phyloP scores from a whole-genome alignment of 176 grass and related monocot genomes.

The Aegilops longissima region DNA sequence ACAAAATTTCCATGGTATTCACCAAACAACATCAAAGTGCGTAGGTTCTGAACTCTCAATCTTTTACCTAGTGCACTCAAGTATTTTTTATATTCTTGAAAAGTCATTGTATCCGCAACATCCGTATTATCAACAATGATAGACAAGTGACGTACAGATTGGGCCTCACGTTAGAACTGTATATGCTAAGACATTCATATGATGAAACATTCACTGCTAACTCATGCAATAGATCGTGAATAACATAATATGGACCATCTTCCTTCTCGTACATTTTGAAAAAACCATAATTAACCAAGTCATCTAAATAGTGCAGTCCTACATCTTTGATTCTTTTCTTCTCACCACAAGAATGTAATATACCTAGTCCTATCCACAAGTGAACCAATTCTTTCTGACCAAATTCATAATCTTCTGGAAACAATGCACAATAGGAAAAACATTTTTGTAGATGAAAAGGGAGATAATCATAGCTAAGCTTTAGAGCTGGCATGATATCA shows the following conservation, averaged over 20 bases:
- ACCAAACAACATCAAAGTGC: not conserved
- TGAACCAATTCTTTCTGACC: not conserved
- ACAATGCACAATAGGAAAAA: slow-evolving; percentile 26
- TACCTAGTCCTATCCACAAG: slow-evolving; percentile 29
- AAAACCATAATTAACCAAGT: not conserved
- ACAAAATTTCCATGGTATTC: not conserved
- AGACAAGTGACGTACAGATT: slow-evolving; percentile 26
- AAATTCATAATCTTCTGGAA: slow-evolving; percentile 38
- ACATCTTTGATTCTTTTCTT: not conserved
- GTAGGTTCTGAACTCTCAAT: slow-evolving; percentile 5
- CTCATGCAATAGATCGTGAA: slow-evolving; percentile 33
- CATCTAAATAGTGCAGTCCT: not conserved
- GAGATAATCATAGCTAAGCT: slow-evolving; percentile 35
- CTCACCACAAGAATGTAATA: not conserved
- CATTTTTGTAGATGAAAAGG: slow-evolving; percentile 37
- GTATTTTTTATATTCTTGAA: not conserved
- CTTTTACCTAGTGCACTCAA: not conserved
- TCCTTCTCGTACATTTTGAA: not conserved
- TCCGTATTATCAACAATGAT: not conserved
- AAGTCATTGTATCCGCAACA: not conserved
- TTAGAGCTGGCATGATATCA: not conserved
- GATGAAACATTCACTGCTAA: slow-evolving; percentile 6
- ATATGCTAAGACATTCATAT: slow-evolving; percentile 23
- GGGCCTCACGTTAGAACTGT: not conserved
- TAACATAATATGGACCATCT: not conserved